These are phyloP conservation scores for Prunus salicina DNA, from an alignment of 306 rosid genomes.

Conservation along the genomic window DNA sequence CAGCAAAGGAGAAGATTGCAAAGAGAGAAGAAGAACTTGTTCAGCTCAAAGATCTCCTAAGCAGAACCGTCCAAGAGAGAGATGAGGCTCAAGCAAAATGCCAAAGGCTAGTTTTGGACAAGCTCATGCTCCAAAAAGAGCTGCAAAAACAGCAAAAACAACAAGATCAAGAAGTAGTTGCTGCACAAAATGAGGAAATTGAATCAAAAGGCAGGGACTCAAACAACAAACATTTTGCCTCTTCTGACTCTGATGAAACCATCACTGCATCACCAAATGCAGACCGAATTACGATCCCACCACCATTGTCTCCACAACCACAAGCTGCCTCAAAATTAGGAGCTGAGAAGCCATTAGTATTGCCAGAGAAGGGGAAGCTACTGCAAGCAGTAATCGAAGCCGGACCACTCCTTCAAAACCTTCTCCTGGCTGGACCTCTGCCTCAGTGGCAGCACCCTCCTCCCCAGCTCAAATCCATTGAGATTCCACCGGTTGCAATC, in stretches of 20 bases:
- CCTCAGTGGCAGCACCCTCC: slow-evolving; percentile 97
- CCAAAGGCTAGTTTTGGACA: slow-evolving; percentile 53
- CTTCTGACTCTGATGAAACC: slow-evolving; percentile 48
- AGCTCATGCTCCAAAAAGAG: slow-evolving; percentile 39
- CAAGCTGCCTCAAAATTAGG: slow-evolving; percentile 30
- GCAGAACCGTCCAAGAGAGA: slow-evolving; percentile 59
- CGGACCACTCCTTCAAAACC: slow-evolving; percentile 76
- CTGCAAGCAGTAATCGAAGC: slow-evolving; percentile 85
- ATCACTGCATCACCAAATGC: slow-evolving; percentile 32
- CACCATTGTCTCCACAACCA: slow-evolving; percentile 22
- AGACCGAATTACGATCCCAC: slow-evolving; percentile 24
- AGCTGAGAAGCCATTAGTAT: slow-evolving; percentile 35
- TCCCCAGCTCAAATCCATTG: slow-evolving; percentile 57
- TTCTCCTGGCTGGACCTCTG: slow-evolving; percentile 81
- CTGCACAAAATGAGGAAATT: slow-evolving; percentile 29
- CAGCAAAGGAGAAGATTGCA: slow-evolving; percentile 65
- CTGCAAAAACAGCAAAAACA: slow-evolving; percentile 22
- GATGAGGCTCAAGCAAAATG: slow-evolving; percentile 64
- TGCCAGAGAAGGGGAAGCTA: slow-evolving; percentile 84
- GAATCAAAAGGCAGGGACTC: slow-evolving; percentile 31
- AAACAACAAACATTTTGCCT: slow-evolving; percentile 28
- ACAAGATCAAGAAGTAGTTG: slow-evolving; percentile 1
- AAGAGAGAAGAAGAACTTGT: slow-evolving; percentile 61
- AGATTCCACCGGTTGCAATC: slow-evolving; percentile 68
- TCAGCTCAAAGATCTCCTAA: slow-evolving; percentile 43